Percentiles rank a stretch among this genome's conserved stretches.
Evolutionary conservation across 2,329 filamentous ascomycete species (phyloP).

Genomic region (Fusarium veterinarium): DNA sequence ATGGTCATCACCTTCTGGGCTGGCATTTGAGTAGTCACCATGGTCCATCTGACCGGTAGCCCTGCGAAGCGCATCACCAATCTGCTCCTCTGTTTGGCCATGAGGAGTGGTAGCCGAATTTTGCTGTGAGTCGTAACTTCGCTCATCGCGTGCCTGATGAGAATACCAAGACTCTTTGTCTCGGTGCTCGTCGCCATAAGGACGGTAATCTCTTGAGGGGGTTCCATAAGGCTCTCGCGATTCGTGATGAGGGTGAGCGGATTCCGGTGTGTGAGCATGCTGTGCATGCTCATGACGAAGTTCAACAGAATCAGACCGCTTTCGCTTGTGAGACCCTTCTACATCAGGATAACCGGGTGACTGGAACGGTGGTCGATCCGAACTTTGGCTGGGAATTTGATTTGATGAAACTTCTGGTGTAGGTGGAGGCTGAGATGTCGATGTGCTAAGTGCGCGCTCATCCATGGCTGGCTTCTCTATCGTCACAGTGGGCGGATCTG

Average conservation of each 20-base stretch:
- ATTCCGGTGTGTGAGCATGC: slow-evolving; percentile 52
- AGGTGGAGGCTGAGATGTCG: slow-evolving; percentile 41
- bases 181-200: slow-evolving; percentile 58
- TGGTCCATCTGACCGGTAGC: slow-evolving; percentile 59
- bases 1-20: slow-evolving; percentile 65
- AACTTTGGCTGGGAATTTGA: slow-evolving; percentile 54
- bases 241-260: slow-evolving; percentile 48
- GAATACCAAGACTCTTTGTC: slow-evolving; percentile 64
- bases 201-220: slow-evolving; percentile 59
- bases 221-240: slow-evolving; percentile 57
- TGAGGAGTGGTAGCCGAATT: slow-evolving; percentile 58
- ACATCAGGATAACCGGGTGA: slow-evolving; percentile 55
- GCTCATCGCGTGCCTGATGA: slow-evolving; percentile 60
- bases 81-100: slow-evolving; percentile 63
- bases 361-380: slow-evolving; percentile 57
- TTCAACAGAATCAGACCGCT: slow-evolving; percentile 74
- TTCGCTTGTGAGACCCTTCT: slow-evolving; percentile 72
- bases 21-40: slow-evolving; percentile 63
- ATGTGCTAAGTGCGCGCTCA: slow-evolving; percentile 48
- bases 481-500: slow-evolving; percentile 49
- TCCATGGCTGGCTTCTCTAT: slow-evolving; percentile 49
- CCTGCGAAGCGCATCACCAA: slow-evolving; percentile 58
- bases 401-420: slow-evolving; percentile 45
- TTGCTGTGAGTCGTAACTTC: slow-evolving; percentile 60
- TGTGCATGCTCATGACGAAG: slow-evolving; percentile 51